Evolutionary conservation across 768 basidiomycete genomes (phyloP).

Genomic region (Leccinellum rugosiceps): DNA sequence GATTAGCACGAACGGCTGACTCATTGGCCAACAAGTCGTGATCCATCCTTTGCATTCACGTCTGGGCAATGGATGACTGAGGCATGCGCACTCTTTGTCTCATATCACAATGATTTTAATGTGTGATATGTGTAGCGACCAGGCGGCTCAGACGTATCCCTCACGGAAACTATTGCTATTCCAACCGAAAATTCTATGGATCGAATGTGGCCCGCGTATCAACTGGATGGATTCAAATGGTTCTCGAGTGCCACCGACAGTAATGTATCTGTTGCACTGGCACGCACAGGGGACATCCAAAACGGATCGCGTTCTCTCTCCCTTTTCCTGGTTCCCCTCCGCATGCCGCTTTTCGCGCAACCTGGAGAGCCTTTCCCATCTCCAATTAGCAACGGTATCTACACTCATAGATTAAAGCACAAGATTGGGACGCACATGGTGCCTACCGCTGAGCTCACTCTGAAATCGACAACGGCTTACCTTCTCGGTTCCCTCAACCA

Average conservation of each 20-base stretch:
- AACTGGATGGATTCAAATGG: constrained; percentile 75
- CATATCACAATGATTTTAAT: background rate
- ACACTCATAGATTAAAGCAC: constrained; percentile 71
- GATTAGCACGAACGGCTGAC: background rate
- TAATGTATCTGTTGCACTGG: constrained; percentile 67
- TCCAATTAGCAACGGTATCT: constrained; percentile 60
- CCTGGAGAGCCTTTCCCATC: constrained; percentile 40
- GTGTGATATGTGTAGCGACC: constrained; percentile 42
- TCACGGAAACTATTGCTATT: constrained; percentile 63
- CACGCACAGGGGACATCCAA: constrained; percentile 57
- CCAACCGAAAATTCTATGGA: constrained; percentile 32
- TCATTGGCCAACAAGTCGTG: constrained; percentile 41
- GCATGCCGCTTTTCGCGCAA: constrained; percentile 45
- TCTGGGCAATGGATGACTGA: constrained; percentile 88
- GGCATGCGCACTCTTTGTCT: constrained; percentile 29
- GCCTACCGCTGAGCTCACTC: constrained; percentile 72
- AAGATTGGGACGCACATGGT: constrained; percentile 74
- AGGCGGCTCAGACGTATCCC: constrained; percentile 73
- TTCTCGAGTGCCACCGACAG: constrained; percentile 82
- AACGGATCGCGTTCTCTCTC: constrained; percentile 66
- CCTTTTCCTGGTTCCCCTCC: constrained; percentile 69
- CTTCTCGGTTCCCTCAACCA: constrained; percentile 55
- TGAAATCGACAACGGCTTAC: constrained; percentile 58
- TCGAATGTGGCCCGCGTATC: constrained; percentile 50
- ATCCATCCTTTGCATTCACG: constrained; percentile 60